Base-by-base conservation (phyloP, 495 filamentous ascomycete species). In the Tuber borchii region DNA sequence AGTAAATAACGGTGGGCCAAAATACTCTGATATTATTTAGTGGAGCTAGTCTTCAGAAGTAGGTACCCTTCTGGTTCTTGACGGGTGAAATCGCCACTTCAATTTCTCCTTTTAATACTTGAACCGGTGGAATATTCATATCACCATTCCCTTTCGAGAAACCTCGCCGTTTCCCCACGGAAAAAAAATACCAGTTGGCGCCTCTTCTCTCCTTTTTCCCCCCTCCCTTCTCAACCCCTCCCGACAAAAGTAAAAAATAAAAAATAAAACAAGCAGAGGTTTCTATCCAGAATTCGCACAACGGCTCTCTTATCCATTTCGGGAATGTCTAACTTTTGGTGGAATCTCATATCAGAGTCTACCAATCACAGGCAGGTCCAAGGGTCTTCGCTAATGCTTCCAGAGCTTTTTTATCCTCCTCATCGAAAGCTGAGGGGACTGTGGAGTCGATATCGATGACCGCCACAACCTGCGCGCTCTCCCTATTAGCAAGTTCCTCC, bases 391-490 rank as follows among this genome's bases (percentile, higher is more conserved):
- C 93, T 77, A 97, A 83, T 73, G 87, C 83, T 86, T 96, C 92
- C 71, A 97, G 83, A 76, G 87, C 89, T 80, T 84, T 84, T 80
- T 87, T 87, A 79, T 97, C 94, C 31, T 89, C 87, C 31, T 91
- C 88, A 81, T 95, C 92, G 81, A 97, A 97, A 1, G 93, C 93
- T 20, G 85, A 80, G 51, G 87, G 79, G 39, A 88, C 88, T 20
- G 89, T 87, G 83, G 93, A 97, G 83, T 97, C 94, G 34, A 97
- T 85, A 82, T 97, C 94, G 73, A 97, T 93, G 81, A 97, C 93
- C 14, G 89, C 94, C 37, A 95, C 91, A n/a, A 93, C 87, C 88
- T 91, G 26, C 77, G 75, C 20, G 76, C 82, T 65, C 56, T 31
- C 65, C 72, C 72, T 70, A 73, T 79, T 78, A 79, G 76, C 61